Conservation (phyloP, 192 early-diverging fungal genomes). For the Coemansia sp. region DNA sequence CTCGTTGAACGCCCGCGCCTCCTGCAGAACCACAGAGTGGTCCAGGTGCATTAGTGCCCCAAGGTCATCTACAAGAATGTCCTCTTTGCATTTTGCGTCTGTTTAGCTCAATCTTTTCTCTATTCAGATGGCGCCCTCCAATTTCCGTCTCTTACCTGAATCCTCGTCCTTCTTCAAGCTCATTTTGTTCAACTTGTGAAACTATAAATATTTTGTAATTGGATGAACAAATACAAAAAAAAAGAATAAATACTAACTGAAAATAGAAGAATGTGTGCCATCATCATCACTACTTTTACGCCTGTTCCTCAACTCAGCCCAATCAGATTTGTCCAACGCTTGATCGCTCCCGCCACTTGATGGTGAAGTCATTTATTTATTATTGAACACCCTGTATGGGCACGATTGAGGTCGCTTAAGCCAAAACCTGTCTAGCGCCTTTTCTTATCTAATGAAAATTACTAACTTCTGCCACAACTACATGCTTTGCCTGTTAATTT, state of each 20-base stretch:
- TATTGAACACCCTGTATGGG: no score
- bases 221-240: not conserved
- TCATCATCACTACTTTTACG: not conserved
- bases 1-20: constrained; percentile 96
- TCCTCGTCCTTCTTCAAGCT: constrained; percentile 55
- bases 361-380: no score
- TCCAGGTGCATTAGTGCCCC: constrained; percentile 87
- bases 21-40: constrained; percentile 91
- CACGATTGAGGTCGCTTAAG: no score
- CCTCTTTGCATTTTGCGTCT: not conserved
- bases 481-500: no score
- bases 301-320: not conserved
- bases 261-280: not conserved
- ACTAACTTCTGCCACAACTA: no score
- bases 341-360: not conserved
- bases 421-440: no score
- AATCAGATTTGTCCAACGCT: not conserved
- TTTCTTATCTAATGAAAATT: no score
- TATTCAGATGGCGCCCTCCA: not conserved
- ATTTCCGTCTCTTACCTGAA: constrained; percentile 27
- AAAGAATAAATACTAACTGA: not conserved
- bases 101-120: not conserved
- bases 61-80: constrained; percentile 60
- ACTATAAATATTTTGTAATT: not conserved
- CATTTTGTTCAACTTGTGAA: constrained; percentile 18